These are phyloP conservation scores for Populus hybrid DNA, from an alignment of 441 rosid genomes.

Conservation along the genomic window DNA sequence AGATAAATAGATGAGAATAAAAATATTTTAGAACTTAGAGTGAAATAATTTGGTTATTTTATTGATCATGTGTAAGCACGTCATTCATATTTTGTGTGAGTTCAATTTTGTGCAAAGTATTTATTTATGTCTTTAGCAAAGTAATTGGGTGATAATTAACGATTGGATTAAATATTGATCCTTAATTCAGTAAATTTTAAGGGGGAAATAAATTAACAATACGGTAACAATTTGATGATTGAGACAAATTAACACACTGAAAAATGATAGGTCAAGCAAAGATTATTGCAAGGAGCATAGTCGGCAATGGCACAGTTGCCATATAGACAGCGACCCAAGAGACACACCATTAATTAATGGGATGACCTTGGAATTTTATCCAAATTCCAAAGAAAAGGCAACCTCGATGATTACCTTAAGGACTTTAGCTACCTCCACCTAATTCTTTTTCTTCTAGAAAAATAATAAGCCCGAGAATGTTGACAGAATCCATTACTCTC, in stretches of 20 bases:
- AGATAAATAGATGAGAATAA: too few species aligned
- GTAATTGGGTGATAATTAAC: too few species aligned
- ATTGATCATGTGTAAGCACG: too few species aligned
- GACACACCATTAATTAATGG: background rate
- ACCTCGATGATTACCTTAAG: background rate
- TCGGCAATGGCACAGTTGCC: background rate
- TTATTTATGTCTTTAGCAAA: background rate
- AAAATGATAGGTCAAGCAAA: background rate
- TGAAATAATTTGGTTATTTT: too few species aligned
- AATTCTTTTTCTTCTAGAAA: background rate
- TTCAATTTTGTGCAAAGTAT: background rate
- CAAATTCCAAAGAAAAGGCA: background rate
- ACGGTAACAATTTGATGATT: background rate
- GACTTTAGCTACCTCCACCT: background rate
- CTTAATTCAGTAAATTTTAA: background rate
- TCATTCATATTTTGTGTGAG: too few species aligned
- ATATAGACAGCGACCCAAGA: background rate
- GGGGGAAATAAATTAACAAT: too few species aligned
- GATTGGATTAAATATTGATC: background rate
- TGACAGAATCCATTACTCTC: background rate
- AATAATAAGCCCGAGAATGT: background rate
- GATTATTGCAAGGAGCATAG: background rate
- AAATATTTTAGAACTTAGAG: background rate
- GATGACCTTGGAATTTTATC: conserved; percentile 5
- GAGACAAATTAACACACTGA: background rate